Percentiles rank a stretch among this genome's conserved stretches.
Conservation (phyloP, 257 asterid genomes). For the Scutellaria barbata region DNA sequence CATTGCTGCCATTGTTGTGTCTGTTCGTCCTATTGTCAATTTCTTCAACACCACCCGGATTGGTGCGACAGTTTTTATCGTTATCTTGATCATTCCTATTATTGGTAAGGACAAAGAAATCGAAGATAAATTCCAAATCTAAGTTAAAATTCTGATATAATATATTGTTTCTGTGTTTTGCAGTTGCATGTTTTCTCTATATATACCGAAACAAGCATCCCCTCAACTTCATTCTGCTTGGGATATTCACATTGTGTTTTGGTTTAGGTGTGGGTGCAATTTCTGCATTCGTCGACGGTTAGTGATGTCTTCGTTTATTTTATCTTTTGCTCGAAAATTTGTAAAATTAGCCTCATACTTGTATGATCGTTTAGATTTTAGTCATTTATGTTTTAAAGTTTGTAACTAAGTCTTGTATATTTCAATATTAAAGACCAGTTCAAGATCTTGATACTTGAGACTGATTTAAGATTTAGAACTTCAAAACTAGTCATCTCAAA, state of each 20-base stretch:
- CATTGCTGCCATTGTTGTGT: conserved; percentile 50
- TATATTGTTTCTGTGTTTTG: not conserved
- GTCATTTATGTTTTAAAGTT: too few relatives aligned
- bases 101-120: conserved; percentile 34
- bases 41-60: conserved; percentile 48
- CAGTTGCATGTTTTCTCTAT: conserved; percentile 28
- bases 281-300: conserved; percentile 34
- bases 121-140: too few relatives aligned
- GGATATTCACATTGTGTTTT: conserved; percentile 34
- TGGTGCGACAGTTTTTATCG: conserved; percentile 42
- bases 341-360: too few relatives aligned
- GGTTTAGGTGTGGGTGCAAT: conserved; percentile 32
- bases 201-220: conserved; percentile 30
- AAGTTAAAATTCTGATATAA: not conserved
- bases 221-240: conserved; percentile 38
- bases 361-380: too few relatives aligned
- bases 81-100: conserved; percentile 41
- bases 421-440: too few relatives aligned
- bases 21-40: conserved; percentile 41
- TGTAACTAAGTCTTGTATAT: too few relatives aligned
- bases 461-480: too few relatives aligned
- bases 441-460: too few relatives aligned
- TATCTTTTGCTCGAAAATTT: too few relatives aligned
- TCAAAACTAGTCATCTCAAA: too few relatives aligned
- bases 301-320: not conserved